phyloP scores from a whole-genome alignment of 345 rosid genomes.

The Pugionium cornutum region DNA sequence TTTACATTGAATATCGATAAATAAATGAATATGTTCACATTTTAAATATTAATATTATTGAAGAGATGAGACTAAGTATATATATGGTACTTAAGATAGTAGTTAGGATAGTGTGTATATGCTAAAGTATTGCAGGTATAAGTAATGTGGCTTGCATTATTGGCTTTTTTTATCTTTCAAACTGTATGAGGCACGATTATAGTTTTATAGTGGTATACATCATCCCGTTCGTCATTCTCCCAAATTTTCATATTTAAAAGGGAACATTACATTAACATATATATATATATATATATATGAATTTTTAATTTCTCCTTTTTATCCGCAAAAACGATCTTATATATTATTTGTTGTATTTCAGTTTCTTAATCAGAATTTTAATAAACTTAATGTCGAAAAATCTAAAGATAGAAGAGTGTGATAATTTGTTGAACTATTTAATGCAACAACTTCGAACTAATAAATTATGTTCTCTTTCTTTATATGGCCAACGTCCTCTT shows the following conservation, averaged over 20 bases:
- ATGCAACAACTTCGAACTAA: too few species aligned
- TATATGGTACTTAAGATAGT: constrained; percentile 33
- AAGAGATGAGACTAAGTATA: constrained; percentile 13
- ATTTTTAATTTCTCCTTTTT: constrained; percentile 11
- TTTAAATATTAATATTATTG: constrained; percentile 22
- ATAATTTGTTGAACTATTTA: too few species aligned
- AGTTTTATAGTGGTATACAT: constrained; percentile 40
- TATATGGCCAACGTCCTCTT: too few species aligned
- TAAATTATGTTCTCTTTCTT: too few species aligned
- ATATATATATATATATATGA: constrained; percentile 22
- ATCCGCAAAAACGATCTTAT: constrained; percentile 26
- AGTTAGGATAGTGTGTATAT: constrained; percentile 25
- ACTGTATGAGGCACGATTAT: constrained; percentile 36
- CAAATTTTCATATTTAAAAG: constrained; percentile 2
- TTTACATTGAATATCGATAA: constrained; percentile 14
- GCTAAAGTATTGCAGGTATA: constrained; percentile 32
- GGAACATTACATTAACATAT: too few species aligned
- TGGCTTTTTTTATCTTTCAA: constrained; percentile 25
- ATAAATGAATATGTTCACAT: constrained; percentile 17
- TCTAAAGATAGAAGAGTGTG: too few species aligned
- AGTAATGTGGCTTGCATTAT: constrained; percentile 41
- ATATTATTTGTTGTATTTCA: too few species aligned
- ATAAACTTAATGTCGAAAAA: too few species aligned
- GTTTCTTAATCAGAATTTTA: too few species aligned
- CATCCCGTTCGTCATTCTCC: constrained; percentile 43